phyloP scores from a whole-genome alignment of 2,329 filamentous ascomycete genomes.

The Cryphonectria radicalis region DNA sequence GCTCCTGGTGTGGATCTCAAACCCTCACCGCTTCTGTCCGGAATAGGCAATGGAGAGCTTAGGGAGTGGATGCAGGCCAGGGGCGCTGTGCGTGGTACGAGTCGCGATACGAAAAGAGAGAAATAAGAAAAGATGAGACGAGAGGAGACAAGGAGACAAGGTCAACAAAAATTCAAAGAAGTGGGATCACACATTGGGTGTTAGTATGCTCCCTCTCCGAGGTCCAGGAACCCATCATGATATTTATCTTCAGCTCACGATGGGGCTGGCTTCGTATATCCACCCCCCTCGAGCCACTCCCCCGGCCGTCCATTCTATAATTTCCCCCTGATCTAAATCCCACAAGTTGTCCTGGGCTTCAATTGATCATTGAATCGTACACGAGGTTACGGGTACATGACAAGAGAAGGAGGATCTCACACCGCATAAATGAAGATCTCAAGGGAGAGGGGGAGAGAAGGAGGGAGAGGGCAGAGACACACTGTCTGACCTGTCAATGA shows the following conservation, averaged over 20 bases:
- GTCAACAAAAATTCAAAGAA: constrained; percentile 19
- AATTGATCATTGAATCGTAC: not conserved
- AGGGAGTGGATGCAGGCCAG: constrained; percentile 26
- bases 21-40: constrained; percentile 29
- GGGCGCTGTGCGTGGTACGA: constrained; percentile 26
- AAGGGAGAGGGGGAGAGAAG: too few relatives aligned
- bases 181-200: not conserved
- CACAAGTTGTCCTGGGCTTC: constrained; percentile 26
- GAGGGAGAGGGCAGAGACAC: not conserved
- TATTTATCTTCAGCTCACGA: constrained; percentile 13
- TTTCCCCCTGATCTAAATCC: constrained; percentile 26
- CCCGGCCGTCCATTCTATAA: constrained; percentile 24
- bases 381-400: not conserved
- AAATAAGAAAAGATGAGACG: not conserved
- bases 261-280: constrained; percentile 15
- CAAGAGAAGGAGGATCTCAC: not conserved
- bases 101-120: constrained; percentile 27
- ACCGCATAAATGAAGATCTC: constrained; percentile 22
- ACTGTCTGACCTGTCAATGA: constrained; percentile 5
- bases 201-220: not conserved
- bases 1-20: constrained; percentile 28
- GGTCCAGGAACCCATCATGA: constrained; percentile 14
- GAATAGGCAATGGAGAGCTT: constrained; percentile 29
- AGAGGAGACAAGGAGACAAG: constrained; percentile 8
- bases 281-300: constrained; percentile 24